phyloP scores from a whole-genome alignment of 345 rosid species.

The Stellera chamaejasme region DNA sequence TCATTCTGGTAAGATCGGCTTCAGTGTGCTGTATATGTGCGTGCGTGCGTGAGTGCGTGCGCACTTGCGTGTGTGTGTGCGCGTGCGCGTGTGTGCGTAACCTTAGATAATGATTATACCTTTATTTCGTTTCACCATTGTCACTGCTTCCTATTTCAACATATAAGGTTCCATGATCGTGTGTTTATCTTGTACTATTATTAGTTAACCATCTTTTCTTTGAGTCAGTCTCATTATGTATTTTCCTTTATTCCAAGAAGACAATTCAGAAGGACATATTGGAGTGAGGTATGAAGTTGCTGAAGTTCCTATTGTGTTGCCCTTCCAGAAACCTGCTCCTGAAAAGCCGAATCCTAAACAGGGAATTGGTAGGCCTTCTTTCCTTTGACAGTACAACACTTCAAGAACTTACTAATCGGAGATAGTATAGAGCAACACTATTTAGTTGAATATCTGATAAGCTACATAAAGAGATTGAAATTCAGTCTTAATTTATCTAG shows the following conservation, averaged over 20 bases:
- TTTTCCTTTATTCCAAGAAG: constrained; percentile 20
- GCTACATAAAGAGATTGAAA: too few species aligned
- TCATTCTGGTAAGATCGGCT: constrained; percentile 42
- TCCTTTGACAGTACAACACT: neutral
- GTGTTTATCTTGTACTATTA: constrained; percentile 4
- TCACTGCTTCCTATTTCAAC: neutral
- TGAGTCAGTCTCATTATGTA: neutral
- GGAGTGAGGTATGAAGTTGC: constrained; percentile 73
- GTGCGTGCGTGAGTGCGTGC: too few species aligned
- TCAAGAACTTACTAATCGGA: too few species aligned
- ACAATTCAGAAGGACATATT: constrained; percentile 61
- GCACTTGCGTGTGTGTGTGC: neutral
- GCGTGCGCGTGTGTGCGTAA: neutral
- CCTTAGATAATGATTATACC: neutral
- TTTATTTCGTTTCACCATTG: neutral
- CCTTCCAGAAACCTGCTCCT: constrained; percentile 73
- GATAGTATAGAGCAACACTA: too few species aligned
- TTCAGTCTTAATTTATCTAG: too few species aligned
- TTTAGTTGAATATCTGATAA: too few species aligned
- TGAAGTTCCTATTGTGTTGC: constrained; percentile 67
- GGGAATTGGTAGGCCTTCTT: constrained; percentile 67
- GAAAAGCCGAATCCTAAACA: constrained; percentile 98
- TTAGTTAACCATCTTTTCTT: neutral
- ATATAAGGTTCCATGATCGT: constrained; percentile 2
- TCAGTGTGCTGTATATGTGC: neutral